Conservation (phyloP, 257 asterid genomes). For the Forsythia viridissima region DNA sequence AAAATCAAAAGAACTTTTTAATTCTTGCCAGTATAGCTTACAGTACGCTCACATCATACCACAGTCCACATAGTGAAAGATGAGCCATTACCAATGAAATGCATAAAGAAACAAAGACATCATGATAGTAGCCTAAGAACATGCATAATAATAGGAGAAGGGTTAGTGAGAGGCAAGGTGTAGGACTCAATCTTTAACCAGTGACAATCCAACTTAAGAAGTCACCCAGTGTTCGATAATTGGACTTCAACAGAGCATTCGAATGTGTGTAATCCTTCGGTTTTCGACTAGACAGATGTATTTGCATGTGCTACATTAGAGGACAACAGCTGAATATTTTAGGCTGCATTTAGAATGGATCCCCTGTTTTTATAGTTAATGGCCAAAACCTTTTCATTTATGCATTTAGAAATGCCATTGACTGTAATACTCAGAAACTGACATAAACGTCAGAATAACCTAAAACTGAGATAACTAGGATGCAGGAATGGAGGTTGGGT, state of each 20-base stretch:
- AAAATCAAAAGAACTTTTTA: constrained; percentile 22
- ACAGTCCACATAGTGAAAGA: constrained; percentile 16
- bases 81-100: background rate
- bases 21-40: constrained; percentile 13
- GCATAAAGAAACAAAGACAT: background rate
- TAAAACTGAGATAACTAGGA: background rate
- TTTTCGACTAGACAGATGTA: background rate
- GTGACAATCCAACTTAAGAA: background rate
- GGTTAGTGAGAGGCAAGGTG: background rate
- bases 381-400: constrained; percentile 11
- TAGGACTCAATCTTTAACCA: constrained; percentile 11
- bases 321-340: background rate
- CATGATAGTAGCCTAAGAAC: constrained; percentile 5
- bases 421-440: background rate
- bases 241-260: background rate
- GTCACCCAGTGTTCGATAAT: background rate
- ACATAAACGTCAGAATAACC: background rate
- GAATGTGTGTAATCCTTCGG: background rate
- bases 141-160: constrained; percentile 7
- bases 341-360: background rate
- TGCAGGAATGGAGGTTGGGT: background rate
- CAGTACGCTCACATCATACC: background rate
- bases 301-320: background rate
- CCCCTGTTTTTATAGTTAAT: constrained; percentile 9
- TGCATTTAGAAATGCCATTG: background rate